Base-by-base conservation (phyloP, 805 yeast species). In the Wickerhamiella nectarea region DNA sequence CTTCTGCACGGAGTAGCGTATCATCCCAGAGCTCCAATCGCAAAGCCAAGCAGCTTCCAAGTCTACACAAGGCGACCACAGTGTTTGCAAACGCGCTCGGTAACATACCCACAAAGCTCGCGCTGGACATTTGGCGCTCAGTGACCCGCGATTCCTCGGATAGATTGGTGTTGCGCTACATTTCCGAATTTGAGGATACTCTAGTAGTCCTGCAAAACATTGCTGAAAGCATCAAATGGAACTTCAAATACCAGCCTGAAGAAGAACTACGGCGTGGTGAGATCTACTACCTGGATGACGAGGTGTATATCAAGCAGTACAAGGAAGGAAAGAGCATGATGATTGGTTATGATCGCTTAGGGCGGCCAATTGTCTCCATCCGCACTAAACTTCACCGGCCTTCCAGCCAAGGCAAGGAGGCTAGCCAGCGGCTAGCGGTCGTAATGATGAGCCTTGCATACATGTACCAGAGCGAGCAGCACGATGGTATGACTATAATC, bases 151-250 rank as follows among this genome's bases (percentile, higher is more conserved):
- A 89, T 59, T 69, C 78, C 36, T 81, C 93, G 2, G 98, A 91
- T 60, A 79, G 80, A 53, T 61, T 78, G 51, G 41, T 83, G 26
- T 67, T 86, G 55, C 71, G 94, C 54, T 87, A 80, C 55, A 62
- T 83, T 20, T 71, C 94, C 33, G 76, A 95, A 63, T 85, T 85
- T 62, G 85, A 84, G 78, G 75, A 80, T 50, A 68, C 77, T 17
- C 78, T 75, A 52, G 74, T 76, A 55, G 70, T 85, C 0, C 57
- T 82, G 45, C 65, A 67, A 14, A 85, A 84, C 94, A 55, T 84
- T 41, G 69, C 78, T 12, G 67, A 71, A 48, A 78, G 93, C 4
- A 59, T 84, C 52, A 68, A 72, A 49, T 87, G 95, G 94, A 75
- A 96, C 56, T 49, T 66, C n/a, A 67, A 69, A 34, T 25, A 36